Base-by-base conservation (phyloP, 495 filamentous ascomycete genomes). In the Elaphomyces granulatus region DNA sequence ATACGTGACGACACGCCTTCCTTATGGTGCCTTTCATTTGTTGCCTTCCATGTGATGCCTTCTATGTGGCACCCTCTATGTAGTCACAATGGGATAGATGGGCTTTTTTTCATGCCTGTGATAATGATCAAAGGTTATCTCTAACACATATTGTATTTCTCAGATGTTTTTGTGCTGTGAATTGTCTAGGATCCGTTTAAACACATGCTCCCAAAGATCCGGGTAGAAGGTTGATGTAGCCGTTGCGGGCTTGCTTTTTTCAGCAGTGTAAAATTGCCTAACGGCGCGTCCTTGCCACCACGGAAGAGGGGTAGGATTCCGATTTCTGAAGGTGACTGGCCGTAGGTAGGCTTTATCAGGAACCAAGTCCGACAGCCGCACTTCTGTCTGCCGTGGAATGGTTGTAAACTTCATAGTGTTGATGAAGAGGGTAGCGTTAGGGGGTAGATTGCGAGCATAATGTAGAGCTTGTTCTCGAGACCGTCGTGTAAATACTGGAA, bases 401-500 rank as follows among this genome's bases (percentile, higher is more conserved):
- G 62, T 57, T 2, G 61, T 65, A 34, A 80, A 62, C 17, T 74
- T 77, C 65, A 87, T 77, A 10, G 79, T 87, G 14, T 71, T 79
- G 31, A 92, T 58, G 20, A 80, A 75, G 1, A 94, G 49, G 18
- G 63, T 65, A 1, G 80, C 77, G 7, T 67, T 66, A 0, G 75
- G 66, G 2, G 83, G 78, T 0, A 83, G 59, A 18, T 66, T 67
- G 37, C 67, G 66, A 0, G 68, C 66, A 52, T 80, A 92, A 17
- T 73, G 71, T 20, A 74, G 45, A n/a, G 85, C 66, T 40, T 69
- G 59, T 9, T 80, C 77, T n/a, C 64, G 64, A 0, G 81, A 86
- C 23, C 62, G 59, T 9, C 83, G 75, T n/a, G 79, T 81, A 51
- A 73, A 77, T 3, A 68, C 56, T 4, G 83, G 83, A 8, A 87